Conservation (phyloP, 768 basidiomycete genomes). For the Lactifluus pinguis region DNA sequence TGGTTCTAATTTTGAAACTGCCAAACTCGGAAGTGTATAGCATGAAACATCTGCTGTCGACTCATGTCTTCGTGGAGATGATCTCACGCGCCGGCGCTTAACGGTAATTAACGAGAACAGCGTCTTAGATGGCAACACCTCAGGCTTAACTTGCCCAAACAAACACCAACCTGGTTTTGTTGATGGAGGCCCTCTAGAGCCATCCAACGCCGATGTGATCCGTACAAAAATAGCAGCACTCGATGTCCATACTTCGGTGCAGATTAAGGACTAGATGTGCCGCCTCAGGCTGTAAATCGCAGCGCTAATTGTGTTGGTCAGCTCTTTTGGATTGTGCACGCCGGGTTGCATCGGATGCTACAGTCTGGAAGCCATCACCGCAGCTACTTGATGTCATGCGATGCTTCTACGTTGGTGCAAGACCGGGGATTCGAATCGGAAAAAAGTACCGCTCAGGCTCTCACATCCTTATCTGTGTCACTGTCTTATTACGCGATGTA, state of each 20-base stretch:
- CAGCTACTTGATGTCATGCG: neutral
- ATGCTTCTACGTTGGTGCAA: neutral
- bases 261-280: neutral
- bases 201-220: neutral
- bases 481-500: neutral
- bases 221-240: neutral
- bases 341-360: neutral
- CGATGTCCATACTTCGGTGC: neutral
- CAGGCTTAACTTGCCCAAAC: neutral
- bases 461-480: neutral
- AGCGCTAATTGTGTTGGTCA: neutral
- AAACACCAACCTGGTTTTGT: neutral
- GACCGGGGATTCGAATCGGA: neutral
- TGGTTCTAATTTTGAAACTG: neutral
- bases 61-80: neutral
- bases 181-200: neutral
- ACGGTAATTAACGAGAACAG: neutral
- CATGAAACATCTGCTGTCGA: neutral
- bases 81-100: neutral
- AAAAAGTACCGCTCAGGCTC: neutral
- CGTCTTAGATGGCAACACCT: neutral
- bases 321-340: neutral
- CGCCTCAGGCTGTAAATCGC: neutral
- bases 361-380: neutral
- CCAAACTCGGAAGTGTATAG: neutral